Evolutionary conservation across 805 yeast genomes (phyloP).

Genomic region (Clavispora asparagi): DNA sequence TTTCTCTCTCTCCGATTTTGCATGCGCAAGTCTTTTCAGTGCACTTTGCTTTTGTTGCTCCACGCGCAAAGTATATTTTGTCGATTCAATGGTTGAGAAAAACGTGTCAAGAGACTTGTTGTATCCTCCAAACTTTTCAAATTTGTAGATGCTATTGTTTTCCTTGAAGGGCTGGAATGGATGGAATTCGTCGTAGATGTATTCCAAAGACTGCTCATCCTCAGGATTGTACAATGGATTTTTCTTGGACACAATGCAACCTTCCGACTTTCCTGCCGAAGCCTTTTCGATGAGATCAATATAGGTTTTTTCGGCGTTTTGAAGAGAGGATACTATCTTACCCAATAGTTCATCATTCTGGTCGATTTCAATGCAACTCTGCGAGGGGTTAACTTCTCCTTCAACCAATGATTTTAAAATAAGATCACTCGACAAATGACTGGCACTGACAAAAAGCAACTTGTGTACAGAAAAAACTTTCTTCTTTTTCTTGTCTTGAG

Average conservation of each 20-base stretch:
- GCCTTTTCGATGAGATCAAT: slow-evolving; percentile 26
- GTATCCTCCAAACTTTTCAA: slow-evolving; percentile 56
- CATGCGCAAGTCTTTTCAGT: slow-evolving; percentile 65
- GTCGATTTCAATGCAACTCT: slow-evolving; percentile 26
- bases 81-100: slow-evolving; percentile 80
- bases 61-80: slow-evolving; percentile 66
- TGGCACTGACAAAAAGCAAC: slow-evolving; percentile 58
- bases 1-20: slow-evolving; percentile 64
- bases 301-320: slow-evolving; percentile 43
- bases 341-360: slow-evolving; percentile 23
- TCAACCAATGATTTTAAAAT: slow-evolving; percentile 53
- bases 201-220: slow-evolving; percentile 42
- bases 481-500: slow-evolving; percentile 18
- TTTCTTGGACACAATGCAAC: slow-evolving; percentile 59
- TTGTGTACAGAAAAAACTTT: slow-evolving; percentile 60
- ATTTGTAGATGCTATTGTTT: slow-evolving; percentile 22
- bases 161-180: slow-evolving; percentile 55
- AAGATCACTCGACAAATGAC: slow-evolving; percentile 76
- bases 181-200: slow-evolving; percentile 59
- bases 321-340: slow-evolving; percentile 36
- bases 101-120: slow-evolving; percentile 78
- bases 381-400: slow-evolving; percentile 43
- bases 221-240: slow-evolving; percentile 47
- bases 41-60: slow-evolving; percentile 79
- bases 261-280: slow-evolving; percentile 35